phyloP scores from a whole-genome alignment of 1,284 basidiomycete species.

The Sanghuangporus weigelae region DNA sequence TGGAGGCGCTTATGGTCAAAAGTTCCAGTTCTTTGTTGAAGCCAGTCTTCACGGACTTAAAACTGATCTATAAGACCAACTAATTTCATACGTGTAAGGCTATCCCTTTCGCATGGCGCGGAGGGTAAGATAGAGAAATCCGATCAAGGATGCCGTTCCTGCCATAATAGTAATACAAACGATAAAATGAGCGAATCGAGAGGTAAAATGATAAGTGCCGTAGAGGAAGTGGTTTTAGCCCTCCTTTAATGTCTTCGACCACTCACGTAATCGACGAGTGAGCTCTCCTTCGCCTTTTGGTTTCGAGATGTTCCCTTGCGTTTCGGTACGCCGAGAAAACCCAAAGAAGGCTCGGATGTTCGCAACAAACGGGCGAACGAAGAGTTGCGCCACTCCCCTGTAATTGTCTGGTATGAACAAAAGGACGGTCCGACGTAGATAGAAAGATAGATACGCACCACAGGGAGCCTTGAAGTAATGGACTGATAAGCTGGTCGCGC shows the following conservation, averaged over 20 bases:
- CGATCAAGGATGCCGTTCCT: no score
- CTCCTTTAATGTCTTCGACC: constrained; percentile 13
- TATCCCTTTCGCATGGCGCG: no score
- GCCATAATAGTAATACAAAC: no score
- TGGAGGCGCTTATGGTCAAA: neutral
- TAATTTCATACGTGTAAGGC: no score
- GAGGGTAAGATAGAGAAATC: no score
- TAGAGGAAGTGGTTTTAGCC: neutral
- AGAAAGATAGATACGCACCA: constrained; percentile 40
- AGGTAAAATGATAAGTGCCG: neutral
- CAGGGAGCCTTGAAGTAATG: constrained; percentile 63
- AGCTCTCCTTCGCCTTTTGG: constrained; percentile 9
- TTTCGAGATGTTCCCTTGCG: neutral
- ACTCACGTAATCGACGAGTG: constrained; percentile 17
- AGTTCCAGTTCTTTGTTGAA: neutral
- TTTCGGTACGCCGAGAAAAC: constrained; percentile 4
- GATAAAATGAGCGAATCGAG: no score
- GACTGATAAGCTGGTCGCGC: constrained; percentile 63
- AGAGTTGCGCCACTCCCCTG: constrained; percentile 32
- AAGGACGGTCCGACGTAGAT: neutral
- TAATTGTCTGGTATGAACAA: constrained; percentile 1
- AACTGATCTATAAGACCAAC: no score
- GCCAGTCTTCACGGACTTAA: no score
- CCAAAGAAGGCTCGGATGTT: constrained; percentile 21
- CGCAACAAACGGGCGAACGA: constrained; percentile 29